Conservation (phyloP, 2,329 filamentous ascomycete genomes). For the Paraphaeosphaeria minitans region DNA sequence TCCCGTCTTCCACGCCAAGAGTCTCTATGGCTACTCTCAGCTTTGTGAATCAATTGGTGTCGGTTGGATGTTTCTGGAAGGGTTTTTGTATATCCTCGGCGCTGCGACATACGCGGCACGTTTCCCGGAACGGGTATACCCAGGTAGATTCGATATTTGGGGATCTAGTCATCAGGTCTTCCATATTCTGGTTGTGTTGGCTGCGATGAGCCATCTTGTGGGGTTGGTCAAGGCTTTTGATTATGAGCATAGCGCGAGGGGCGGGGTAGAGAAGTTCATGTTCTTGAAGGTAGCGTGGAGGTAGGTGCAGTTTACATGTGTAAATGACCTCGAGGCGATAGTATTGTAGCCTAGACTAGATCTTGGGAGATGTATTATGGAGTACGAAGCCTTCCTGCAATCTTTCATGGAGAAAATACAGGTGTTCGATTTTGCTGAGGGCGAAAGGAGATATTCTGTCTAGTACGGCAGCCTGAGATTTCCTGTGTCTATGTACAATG, state of each 20-base stretch:
- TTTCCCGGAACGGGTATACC: conserved; percentile 79
- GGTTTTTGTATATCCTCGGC: conserved; percentile 81
- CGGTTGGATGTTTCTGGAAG: conserved; percentile 79
- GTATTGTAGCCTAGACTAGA: neutral
- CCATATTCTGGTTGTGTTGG: conserved; percentile 84
- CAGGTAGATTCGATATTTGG: conserved; percentile 85
- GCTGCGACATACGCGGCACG: conserved; percentile 85
- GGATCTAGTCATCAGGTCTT: conserved; percentile 97
- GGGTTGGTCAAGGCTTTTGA: conserved; percentile 86
- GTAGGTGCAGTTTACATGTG: neutral
- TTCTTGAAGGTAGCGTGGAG: conserved; percentile 21
- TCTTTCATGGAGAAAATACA: too few relatives aligned
- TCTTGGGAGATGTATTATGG: too few relatives aligned
- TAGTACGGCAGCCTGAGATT: too few relatives aligned
- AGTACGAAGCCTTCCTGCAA: too few relatives aligned
- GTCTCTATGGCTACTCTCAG: conserved; percentile 67
- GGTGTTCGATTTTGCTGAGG: too few relatives aligned
- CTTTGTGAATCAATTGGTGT: conserved; percentile 78
- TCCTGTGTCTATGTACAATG: too few relatives aligned
- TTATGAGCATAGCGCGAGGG: conserved; percentile 67
- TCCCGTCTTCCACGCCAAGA: conserved; percentile 78
- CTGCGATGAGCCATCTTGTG: conserved; percentile 79
- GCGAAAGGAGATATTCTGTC: too few relatives aligned
- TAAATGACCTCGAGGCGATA: neutral
- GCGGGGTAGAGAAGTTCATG: conserved; percentile 16